phyloP scores from a whole-genome alignment of 2,329 filamentous ascomycete species.

The Hymenoscyphus fraxineus region DNA sequence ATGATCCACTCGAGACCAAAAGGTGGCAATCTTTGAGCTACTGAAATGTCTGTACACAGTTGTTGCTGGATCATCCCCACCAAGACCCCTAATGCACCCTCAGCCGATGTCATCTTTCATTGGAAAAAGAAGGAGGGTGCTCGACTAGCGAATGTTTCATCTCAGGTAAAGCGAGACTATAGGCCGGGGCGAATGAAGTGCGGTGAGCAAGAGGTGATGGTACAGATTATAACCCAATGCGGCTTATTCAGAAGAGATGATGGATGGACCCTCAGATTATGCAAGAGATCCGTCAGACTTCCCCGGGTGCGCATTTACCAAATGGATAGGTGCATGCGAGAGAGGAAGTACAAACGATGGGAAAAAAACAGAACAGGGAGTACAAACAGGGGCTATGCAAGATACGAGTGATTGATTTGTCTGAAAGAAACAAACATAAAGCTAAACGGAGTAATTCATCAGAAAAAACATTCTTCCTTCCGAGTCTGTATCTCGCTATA shows the following conservation, averaged over 20 bases:
- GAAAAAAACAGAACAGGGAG: background rate
- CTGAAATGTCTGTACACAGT: conserved; percentile 1
- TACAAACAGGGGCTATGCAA: background rate
- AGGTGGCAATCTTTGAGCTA: background rate
- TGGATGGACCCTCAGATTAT: background rate
- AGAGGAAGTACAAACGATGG: background rate
- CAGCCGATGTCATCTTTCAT: background rate
- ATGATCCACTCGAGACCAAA: background rate
- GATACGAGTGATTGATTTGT: background rate
- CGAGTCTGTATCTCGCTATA: background rate
- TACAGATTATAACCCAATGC: background rate
- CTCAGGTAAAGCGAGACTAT: background rate
- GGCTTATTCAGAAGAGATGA: background rate
- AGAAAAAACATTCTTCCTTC: background rate
- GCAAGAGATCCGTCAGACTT: background rate
- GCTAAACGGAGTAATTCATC: background rate
- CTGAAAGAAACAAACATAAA: background rate
- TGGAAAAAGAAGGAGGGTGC: conserved; percentile 7
- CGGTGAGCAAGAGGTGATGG: background rate
- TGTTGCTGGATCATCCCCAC: background rate
- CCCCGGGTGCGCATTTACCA: background rate
- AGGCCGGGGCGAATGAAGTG: background rate
- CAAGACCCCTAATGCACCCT: background rate
- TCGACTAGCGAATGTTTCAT: background rate
- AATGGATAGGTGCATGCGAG: background rate